Evolutionary conservation across 2,329 filamentous ascomycete genomes (phyloP), one percentile per base, ranked within the genome.

Genomic region (Neospermospora avenae): DNA sequence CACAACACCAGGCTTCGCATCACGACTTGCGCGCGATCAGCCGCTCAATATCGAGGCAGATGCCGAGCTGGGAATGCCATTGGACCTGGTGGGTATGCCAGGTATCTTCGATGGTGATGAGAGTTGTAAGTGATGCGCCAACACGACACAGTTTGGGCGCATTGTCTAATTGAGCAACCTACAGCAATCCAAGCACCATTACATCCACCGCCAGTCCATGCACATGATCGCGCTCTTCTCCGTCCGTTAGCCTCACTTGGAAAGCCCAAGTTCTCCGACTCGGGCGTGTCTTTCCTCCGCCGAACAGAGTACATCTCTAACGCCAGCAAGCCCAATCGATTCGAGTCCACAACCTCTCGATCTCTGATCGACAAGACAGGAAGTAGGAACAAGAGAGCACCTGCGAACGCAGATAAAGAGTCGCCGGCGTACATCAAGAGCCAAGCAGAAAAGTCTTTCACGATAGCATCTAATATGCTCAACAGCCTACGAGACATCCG

Each of bases 1-100:
- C 76, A 96, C 95, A 34, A 91, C 87, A 3, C 91, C 95, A 1
- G 87, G 87, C 22, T 99, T 96, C 78, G 92, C 93, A 31, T 95
- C 93, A 48, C 87, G 91, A 65, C 80, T 99, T 68, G 91, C 90
- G 18, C 83, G 93, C 71, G 92, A 96, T 71, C 95, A 98, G 78
- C 90, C 93, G 55, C 81, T 96, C 52, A 98, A 97, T 72, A 95
- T 99, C 63, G 95, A 99, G 76, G 92, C 92, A 31, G 95, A 99
- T 83, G 95, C 93, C 8, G 95, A 99, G 79, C 84, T 98, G 68
- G 95, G 95, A 60, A 98, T 99, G 95, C 92, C 93, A 61, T 86
- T 99, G 72, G 93, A 98, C 74, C 78, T 99, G 68, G 89, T 98
- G 60, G 95, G 95, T 70, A 91, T 98, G 78, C 93, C 93, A 6